Evolutionary conservation across 176 grass and related monocot genomes (phyloP).

Genomic region (Lolium multiflorum): DNA sequence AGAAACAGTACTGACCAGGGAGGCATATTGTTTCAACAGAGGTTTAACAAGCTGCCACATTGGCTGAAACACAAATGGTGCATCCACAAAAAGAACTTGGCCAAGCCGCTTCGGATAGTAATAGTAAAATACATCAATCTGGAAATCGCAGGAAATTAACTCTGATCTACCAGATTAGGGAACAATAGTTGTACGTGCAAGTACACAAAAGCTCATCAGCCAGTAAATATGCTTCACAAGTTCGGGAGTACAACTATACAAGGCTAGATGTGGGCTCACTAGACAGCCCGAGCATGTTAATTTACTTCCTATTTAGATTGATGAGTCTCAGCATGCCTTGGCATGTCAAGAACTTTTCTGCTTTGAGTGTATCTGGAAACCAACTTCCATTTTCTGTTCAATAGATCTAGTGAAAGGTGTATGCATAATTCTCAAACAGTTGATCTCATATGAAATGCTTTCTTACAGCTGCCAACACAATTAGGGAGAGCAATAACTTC

Average conservation of each 20-base stretch:
- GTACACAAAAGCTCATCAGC: background rate
- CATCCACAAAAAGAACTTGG: conserved; percentile 86
- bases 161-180: background rate
- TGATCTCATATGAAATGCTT: background rate
- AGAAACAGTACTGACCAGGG: no score
- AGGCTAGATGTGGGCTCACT: background rate
- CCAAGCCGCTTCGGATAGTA: conserved; percentile 93
- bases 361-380: background rate
- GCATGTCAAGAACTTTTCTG: background rate
- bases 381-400: background rate
- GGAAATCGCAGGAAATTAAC: conserved; percentile 2
- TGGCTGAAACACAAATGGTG: conserved; percentile 85
- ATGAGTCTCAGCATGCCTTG: background rate
- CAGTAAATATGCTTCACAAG: background rate
- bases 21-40: no score
- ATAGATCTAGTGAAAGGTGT: conserved; percentile 11
- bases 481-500: background rate
- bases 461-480: background rate
- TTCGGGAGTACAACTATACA: background rate
- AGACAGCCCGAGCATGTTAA: background rate
- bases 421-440: background rate
- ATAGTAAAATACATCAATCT: conserved; percentile 95
- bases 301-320: background rate
- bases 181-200: background rate
- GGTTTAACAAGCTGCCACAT: conserved; percentile 91